phyloP scores from a whole-genome alignment of 176 grass and related monocot species.

The Aechmea fasciata region DNA sequence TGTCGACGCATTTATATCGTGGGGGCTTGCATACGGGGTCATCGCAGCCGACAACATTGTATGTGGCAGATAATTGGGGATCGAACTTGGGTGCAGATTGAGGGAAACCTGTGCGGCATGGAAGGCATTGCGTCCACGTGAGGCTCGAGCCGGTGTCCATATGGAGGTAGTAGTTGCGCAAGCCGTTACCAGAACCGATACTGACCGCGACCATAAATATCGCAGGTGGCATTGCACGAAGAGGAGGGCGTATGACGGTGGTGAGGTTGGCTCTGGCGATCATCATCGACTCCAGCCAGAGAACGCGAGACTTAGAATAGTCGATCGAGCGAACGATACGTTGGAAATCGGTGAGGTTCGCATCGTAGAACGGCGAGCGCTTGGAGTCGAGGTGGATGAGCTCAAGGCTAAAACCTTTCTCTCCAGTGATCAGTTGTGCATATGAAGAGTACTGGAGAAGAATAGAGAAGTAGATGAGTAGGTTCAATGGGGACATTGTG shows the following conservation, averaged over 20 bases:
- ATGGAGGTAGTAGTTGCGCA: not conserved
- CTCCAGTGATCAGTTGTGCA: not conserved
- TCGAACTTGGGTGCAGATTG: constrained; percentile 20
- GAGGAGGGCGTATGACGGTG: not conserved
- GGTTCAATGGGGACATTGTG: not conserved
- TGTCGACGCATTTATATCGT: not conserved
- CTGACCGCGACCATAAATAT: not conserved
- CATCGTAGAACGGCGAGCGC: not conserved
- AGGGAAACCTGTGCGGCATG: constrained; percentile 9
- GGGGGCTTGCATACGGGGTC: constrained; percentile 6
- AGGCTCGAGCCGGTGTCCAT: constrained; percentile 24
- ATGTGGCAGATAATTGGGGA: constrained; percentile 11
- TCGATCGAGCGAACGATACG: not conserved
- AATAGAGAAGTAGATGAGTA: not conserved
- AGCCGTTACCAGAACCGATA: not conserved
- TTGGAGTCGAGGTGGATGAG: not conserved
- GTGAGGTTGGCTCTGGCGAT: not conserved
- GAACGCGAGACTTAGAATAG: not conserved
- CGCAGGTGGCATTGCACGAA: not conserved
- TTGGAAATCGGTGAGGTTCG: not conserved
- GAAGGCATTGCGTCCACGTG: constrained; percentile 26
- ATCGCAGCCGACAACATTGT: constrained; percentile 1
- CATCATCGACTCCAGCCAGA: not conserved
- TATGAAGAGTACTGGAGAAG: not conserved
- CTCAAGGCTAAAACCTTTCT: not conserved